Evolutionary conservation across 2,329 filamentous ascomycete genomes (phyloP).

Genomic region (Aspergillaceae sp.): DNA sequence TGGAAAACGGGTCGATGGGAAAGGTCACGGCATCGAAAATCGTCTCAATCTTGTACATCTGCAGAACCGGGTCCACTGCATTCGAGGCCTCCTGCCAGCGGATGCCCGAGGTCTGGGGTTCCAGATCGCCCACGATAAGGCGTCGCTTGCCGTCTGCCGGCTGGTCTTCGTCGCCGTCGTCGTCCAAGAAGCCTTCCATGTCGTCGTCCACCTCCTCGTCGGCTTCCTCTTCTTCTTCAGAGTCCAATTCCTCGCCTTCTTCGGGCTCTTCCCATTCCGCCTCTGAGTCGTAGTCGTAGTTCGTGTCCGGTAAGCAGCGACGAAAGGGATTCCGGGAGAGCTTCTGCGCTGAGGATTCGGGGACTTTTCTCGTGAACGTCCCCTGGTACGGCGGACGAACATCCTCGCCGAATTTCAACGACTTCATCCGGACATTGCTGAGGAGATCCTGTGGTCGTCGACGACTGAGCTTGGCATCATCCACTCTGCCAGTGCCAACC

Average conservation of each 20-base stretch:
- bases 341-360: conserved; percentile 32
- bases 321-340: conserved; percentile 48
- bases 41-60: conserved; percentile 64
- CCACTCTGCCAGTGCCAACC: conserved; percentile 9
- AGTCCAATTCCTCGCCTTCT: conserved; percentile 61
- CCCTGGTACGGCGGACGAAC: conserved; percentile 56
- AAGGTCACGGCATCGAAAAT: conserved; percentile 49
- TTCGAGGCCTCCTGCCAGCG: conserved; percentile 60
- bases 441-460: conserved; percentile 35
- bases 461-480: conserved; percentile 15
- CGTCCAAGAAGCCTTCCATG: conserved; percentile 83
- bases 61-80: conserved; percentile 41
- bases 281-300: conserved; percentile 61
- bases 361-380: conserved; percentile 47
- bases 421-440: conserved; percentile 47
- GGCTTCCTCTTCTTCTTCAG: conserved; percentile 55
- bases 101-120: conserved; percentile 69
- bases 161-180: conserved; percentile 71
- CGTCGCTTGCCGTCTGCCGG: conserved; percentile 48
- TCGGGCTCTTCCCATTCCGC: conserved; percentile 59
- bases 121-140: conserved; percentile 56
- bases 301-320: conserved; percentile 44
- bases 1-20: conserved; percentile 78
- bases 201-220: conserved; percentile 66
- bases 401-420: conserved; percentile 53